These are phyloP conservation scores for Solanum rostratum DNA, from an alignment of 257 asterid species.

Conservation along the genomic window DNA sequence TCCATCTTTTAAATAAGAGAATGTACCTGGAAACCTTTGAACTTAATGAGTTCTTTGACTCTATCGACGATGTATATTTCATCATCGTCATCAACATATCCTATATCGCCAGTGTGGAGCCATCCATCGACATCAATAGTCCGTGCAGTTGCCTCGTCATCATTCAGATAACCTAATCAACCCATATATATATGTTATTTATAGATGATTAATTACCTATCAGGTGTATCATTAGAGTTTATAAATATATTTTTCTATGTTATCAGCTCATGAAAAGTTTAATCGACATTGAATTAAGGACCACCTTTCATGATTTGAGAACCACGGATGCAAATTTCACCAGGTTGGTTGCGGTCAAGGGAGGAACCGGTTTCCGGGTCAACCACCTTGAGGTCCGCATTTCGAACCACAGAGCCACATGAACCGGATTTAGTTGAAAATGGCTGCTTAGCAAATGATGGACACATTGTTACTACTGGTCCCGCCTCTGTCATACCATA, in stretches of 20 bases:
- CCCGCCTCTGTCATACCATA: conserved; percentile 98
- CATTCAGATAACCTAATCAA: conserved; percentile 50
- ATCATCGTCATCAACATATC: conserved; percentile 26
- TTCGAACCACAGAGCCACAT: conserved; percentile 82
- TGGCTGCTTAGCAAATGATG: conserved; percentile 57
- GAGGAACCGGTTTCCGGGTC: conserved; percentile 79
- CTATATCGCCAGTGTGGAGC: conserved; percentile 91
- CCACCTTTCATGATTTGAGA: background rate
- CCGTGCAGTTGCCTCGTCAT: conserved; percentile 69
- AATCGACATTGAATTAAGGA: background rate
- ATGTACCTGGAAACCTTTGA: conserved; percentile 76
- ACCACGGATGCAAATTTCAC: conserved; percentile 87
- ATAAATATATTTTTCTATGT: background rate
- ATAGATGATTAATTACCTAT: background rate
- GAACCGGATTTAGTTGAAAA: conserved; percentile 66
- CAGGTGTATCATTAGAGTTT: background rate
- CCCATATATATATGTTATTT: background rate
- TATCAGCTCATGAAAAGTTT: background rate
- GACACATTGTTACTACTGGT: conserved; percentile 72
- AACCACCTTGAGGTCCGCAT: conserved; percentile 77
- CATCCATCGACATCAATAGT: conserved; percentile 89
- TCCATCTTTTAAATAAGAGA: too few relatives aligned
- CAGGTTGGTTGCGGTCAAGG: conserved; percentile 60
- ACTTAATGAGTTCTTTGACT: conserved; percentile 78
- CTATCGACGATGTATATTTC: conserved; percentile 58